Evolutionary conservation across 1,139 yeast species (phyloP).

Genomic region (Magnusiomyces magnusii): DNA sequence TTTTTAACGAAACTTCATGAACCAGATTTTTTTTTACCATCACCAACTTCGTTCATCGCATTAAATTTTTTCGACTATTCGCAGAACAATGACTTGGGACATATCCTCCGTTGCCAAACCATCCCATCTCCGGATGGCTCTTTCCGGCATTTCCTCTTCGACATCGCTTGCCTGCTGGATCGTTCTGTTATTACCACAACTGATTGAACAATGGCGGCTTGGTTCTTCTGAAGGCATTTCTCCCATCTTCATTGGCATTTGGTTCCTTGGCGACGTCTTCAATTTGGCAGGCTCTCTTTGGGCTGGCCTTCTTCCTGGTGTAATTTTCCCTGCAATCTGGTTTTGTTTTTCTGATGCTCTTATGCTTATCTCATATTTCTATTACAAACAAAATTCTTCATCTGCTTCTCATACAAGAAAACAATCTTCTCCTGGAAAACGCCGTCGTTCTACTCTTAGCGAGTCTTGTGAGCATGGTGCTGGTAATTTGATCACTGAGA

Average conservation of each 20-base stretch:
- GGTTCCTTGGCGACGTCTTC: conserved; percentile 69
- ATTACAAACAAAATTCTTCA: conserved; percentile 33
- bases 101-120: too few species aligned
- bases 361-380: conserved; percentile 54
- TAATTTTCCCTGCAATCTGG: conserved; percentile 64
- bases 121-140: conserved; percentile 35
- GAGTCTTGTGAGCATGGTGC: not conserved
- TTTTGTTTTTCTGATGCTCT: conserved; percentile 61
- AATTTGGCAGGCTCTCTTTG: conserved; percentile 62
- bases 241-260: conserved; percentile 55
- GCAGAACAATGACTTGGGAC: too few species aligned
- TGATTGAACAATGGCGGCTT: conserved; percentile 72
- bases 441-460: not conserved
- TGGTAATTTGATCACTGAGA: not conserved
- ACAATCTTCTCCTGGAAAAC: not conserved
- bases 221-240: conserved; percentile 78
- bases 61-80: too few species aligned
- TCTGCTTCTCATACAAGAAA: not conserved
- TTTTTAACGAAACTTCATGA: too few species aligned
- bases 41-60: too few species aligned
- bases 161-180: conserved; percentile 60
- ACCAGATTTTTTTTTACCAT: too few species aligned
- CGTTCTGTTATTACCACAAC: conserved; percentile 70
- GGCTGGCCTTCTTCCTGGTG: conserved; percentile 67
- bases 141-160: conserved; percentile 63